Evolutionary conservation across 768 basidiomycete species (phyloP).

Genomic region (Candolleomyces eurysporus): DNA sequence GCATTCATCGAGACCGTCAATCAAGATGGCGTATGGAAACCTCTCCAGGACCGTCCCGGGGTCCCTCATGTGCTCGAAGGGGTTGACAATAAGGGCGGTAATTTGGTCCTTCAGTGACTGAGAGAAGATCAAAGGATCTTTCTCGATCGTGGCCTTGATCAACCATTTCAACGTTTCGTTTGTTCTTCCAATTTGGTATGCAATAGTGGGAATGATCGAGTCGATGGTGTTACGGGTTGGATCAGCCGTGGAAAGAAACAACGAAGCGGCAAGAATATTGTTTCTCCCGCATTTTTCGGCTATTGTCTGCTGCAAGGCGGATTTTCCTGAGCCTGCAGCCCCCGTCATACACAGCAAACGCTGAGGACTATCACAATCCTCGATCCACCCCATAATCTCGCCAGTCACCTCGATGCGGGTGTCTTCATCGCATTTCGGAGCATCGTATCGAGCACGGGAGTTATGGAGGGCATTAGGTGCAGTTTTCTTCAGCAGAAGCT

Average conservation of each 20-base stretch:
- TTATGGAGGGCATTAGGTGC: too few species aligned
- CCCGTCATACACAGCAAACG: conserved; percentile 2
- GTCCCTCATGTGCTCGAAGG: background rate
- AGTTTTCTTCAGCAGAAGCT: too few species aligned
- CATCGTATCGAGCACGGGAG: too few species aligned
- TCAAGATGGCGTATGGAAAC: background rate
- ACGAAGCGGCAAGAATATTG: background rate
- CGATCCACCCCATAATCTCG: too few species aligned
- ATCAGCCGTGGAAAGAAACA: background rate
- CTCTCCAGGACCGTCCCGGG: background rate
- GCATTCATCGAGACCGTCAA: conserved; percentile 6
- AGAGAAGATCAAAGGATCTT: background rate
- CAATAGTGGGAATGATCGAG: background rate
- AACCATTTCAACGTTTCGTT: background rate
- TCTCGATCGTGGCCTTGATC: background rate
- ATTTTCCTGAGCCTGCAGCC: conserved; percentile 3
- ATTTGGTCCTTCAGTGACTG: background rate
- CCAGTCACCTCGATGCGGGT: too few species aligned
- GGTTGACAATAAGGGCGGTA: background rate
- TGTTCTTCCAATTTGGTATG: background rate
- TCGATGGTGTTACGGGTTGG: background rate
- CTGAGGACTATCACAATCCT: background rate
- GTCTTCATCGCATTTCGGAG: too few species aligned
- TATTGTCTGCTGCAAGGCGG: background rate
- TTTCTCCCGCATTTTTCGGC: background rate